Conservation (phyloP, 169 alveolate species). For the Blepharisma undulans region DNA sequence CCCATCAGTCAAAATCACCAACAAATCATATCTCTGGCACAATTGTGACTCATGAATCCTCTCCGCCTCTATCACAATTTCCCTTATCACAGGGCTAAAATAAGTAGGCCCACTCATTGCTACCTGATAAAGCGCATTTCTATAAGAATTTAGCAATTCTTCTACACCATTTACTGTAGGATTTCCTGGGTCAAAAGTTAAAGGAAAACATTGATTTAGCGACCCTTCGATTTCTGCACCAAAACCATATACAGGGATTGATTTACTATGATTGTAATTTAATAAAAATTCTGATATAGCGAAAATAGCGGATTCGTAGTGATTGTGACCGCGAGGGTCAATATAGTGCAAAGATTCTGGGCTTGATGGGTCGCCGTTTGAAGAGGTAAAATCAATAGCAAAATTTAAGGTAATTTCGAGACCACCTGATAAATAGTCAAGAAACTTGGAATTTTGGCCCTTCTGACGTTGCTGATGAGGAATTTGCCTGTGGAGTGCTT, state of each 20-base stretch:
- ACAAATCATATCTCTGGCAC: conserved; percentile 23
- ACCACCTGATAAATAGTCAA: conserved; percentile 71
- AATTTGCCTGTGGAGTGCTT: not conserved
- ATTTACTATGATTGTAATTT: conserved; percentile 65
- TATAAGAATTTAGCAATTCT: conserved; percentile 67
- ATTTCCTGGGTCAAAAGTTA: conserved; percentile 44
- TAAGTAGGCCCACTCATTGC: conserved; percentile 47
- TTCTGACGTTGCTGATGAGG: not conserved
- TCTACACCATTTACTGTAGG: conserved; percentile 56
- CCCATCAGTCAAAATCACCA: conserved; percentile 86
- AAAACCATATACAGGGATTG: conserved; percentile 76
- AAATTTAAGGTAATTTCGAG: conserved; percentile 56
- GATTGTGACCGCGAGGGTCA: conserved; percentile 42
- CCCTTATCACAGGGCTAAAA: not conserved
- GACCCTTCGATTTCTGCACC: conserved; percentile 55
- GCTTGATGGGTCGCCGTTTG: conserved; percentile 63
- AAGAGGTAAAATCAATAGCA: conserved; percentile 80
- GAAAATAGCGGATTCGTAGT: conserved; percentile 61
- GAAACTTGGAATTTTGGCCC: conserved; percentile 47
- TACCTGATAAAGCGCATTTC: conserved; percentile 50
- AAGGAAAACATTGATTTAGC: conserved; percentile 44
- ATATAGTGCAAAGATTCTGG: conserved; percentile 69
- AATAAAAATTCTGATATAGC: conserved; percentile 51
- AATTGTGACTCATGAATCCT: not conserved
- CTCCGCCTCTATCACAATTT: not conserved